These are phyloP conservation scores for Acacia crassicarpa DNA, from an alignment of 306 rosid species.

Conservation along the genomic window DNA sequence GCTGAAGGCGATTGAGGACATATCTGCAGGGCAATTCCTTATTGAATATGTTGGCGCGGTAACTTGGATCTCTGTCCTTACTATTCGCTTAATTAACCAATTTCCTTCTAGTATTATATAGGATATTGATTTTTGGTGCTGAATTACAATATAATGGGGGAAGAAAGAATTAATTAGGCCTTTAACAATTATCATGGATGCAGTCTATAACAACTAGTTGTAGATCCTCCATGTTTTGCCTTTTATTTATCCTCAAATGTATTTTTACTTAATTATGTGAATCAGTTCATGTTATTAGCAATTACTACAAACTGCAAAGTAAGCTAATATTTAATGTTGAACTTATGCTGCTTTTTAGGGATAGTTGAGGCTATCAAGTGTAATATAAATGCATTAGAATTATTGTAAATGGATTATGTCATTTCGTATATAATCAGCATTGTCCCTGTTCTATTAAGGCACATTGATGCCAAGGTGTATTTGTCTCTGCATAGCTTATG, in stretches of 20 bases:
- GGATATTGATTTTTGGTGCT: too few relatives aligned
- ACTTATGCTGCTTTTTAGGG: conserved; percentile 17
- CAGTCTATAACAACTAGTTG: conserved; percentile 18
- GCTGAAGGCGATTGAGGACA: too few relatives aligned
- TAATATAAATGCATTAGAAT: conserved; percentile 8
- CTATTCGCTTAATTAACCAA: too few relatives aligned
- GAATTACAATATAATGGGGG: too few relatives aligned
- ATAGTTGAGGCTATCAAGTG: background rate
- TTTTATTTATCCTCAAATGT: conserved; percentile 5
- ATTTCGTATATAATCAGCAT: background rate
- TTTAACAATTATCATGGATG: conserved; percentile 16
- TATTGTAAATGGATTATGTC: conserved; percentile 15
- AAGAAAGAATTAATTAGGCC: conserved; percentile 21
- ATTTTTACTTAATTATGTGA: conserved; percentile 12
- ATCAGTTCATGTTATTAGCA: background rate
- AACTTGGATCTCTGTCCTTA: too few relatives aligned
- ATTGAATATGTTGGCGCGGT: too few relatives aligned
- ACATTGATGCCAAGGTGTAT: conserved; percentile 15
- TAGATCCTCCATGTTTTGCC: conserved; percentile 10
- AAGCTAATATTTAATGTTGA: background rate
- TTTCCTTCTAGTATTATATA: too few relatives aligned
- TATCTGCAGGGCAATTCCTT: too few relatives aligned
- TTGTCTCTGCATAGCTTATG: conserved; percentile 23
- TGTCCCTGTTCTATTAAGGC: conserved; percentile 15
- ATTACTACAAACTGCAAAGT: background rate